Evolutionary conservation across 202 grass and related monocot species (phyloP).

Genomic region (Carex sylvatica): DNA sequence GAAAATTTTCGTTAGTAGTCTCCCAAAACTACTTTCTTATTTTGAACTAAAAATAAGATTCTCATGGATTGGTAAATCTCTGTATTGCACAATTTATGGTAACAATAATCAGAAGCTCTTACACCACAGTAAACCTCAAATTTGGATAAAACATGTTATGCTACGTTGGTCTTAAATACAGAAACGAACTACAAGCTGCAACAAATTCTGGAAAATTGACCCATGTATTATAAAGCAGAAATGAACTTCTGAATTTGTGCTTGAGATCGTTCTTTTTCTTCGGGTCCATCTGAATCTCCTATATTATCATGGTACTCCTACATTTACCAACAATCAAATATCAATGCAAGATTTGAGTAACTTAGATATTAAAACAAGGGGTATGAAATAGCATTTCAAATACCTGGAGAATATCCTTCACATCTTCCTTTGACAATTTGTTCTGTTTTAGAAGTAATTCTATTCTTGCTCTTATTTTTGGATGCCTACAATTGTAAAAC

Average conservation of each 20-base stretch:
- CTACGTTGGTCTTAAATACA: conserved; percentile 1
- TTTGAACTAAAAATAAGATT: neutral
- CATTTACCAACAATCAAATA: neutral
- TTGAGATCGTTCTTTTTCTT: conserved; percentile 92
- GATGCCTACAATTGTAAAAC: conserved; percentile 45
- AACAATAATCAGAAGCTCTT: neutral
- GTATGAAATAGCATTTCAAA: neutral
- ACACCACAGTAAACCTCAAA: neutral
- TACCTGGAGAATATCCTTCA: conserved; percentile 85
- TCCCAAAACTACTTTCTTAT: neutral
- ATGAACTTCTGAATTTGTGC: conserved; percentile 69
- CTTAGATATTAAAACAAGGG: neutral
- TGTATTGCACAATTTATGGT: neutral
- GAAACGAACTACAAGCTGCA: conserved; percentile 16
- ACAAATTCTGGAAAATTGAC: conserved; percentile 3
- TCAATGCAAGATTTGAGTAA: neutral
- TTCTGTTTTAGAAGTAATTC: conserved; percentile 95
- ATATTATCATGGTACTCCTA: conserved; percentile 98
- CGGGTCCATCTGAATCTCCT: conserved; percentile 84
- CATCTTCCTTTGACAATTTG: conserved; percentile 81
- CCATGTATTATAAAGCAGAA: conserved; percentile 38
- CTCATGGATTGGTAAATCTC: neutral
- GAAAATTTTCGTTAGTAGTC: neutral
- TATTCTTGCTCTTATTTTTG: conserved; percentile 73
- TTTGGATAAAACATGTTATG: neutral